Evolutionary conservation across 352 stramenopile species (phyloP).

Genomic region (Pythium angustatum): DNA sequence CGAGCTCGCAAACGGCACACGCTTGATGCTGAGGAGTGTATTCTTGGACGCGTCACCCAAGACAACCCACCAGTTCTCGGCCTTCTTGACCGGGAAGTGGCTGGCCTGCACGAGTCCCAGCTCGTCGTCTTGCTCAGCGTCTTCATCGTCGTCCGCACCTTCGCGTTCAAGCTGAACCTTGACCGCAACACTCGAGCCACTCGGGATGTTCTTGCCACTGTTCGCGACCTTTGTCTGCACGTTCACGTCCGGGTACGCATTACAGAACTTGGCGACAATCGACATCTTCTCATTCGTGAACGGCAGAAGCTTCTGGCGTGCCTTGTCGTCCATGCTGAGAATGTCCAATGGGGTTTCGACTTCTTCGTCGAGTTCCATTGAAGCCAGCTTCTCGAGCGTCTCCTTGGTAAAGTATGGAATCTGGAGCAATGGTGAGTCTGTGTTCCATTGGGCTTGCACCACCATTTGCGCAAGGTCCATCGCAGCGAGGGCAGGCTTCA

Average conservation of each 20-base stretch:
- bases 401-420: conserved; percentile 97
- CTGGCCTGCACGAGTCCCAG: conserved; percentile 74
- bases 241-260: conserved; percentile 98
- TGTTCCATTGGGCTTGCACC: conserved; percentile 98
- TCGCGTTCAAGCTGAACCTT: conserved; percentile 91
- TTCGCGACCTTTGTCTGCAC: conserved; percentile 93
- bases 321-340: conserved; percentile 93
- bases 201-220: conserved; percentile 87
- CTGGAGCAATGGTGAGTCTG: conserved; percentile 95
- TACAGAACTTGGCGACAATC: conserved; percentile 99
- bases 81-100: conserved; percentile 89
- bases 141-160: conserved; percentile 76
- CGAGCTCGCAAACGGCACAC: conserved; percentile 89
- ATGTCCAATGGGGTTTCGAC: conserved; percentile 85
- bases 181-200: conserved; percentile 90
- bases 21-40: conserved; percentile 97
- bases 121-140: conserved; percentile 48
- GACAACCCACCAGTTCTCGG: conserved; percentile 98
- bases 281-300: conserved; percentile 92
- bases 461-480: conserved; percentile 99
- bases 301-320: conserved; percentile 88
- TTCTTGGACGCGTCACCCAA: conserved; percentile 96
- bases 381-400: conserved; percentile 61
- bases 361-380: conserved; percentile 66
- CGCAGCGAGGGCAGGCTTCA: conserved; percentile 96